Percentiles rank a stretch among this genome's conserved stretches.
Evolutionary conservation across 352 stramenopile species (phyloP).

Genomic region (Pythium rishiriense): DNA sequence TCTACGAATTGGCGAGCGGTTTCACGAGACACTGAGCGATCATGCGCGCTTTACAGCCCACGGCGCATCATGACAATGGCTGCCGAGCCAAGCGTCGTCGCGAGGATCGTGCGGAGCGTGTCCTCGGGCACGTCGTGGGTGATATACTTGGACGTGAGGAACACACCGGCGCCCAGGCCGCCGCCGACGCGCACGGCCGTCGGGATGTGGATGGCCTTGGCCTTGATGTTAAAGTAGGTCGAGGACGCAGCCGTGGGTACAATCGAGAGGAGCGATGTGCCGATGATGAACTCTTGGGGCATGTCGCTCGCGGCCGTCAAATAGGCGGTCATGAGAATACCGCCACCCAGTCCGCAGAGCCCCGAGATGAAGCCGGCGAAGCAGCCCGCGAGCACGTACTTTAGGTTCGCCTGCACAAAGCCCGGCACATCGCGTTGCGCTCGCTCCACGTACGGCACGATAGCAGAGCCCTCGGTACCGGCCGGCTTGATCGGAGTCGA

Average conservation of each 20-base stretch:
- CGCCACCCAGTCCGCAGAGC: slow-evolving; percentile 76
- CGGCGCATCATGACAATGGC: slow-evolving; percentile 83
- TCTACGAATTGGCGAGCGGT: too few species aligned
- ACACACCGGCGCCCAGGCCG: slow-evolving; percentile 60
- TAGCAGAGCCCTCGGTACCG: background rate
- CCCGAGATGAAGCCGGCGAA: slow-evolving; percentile 83
- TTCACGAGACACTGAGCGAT: too few species aligned
- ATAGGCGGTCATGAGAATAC: slow-evolving; percentile 87
- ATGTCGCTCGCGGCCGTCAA: slow-evolving; percentile 85
- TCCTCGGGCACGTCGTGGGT: slow-evolving; percentile 79
- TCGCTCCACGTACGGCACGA: slow-evolving; percentile 46
- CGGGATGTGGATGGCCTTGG: slow-evolving; percentile 77
- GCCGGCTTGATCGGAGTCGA: slow-evolving; percentile 12
- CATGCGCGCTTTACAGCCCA: slow-evolving; percentile 41
- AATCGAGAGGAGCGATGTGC: slow-evolving; percentile 81
- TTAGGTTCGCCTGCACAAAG: slow-evolving; percentile 63
- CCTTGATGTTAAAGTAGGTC: slow-evolving; percentile 78
- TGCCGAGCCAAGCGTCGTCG: slow-evolving; percentile 62
- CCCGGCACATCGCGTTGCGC: slow-evolving; percentile 36
- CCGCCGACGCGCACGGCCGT: slow-evolving; percentile 68
- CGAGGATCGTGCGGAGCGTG: slow-evolving; percentile 68
- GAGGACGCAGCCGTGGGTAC: slow-evolving; percentile 80
- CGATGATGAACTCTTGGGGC: slow-evolving; percentile 81
- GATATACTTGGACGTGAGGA: slow-evolving; percentile 82
- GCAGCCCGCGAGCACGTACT: slow-evolving; percentile 76